A percentile compares a stretch with the other conserved stretches of the same genome.
phyloP scores from a whole-genome alignment of 345 rosid genomes.

The Populus simonii region DNA sequence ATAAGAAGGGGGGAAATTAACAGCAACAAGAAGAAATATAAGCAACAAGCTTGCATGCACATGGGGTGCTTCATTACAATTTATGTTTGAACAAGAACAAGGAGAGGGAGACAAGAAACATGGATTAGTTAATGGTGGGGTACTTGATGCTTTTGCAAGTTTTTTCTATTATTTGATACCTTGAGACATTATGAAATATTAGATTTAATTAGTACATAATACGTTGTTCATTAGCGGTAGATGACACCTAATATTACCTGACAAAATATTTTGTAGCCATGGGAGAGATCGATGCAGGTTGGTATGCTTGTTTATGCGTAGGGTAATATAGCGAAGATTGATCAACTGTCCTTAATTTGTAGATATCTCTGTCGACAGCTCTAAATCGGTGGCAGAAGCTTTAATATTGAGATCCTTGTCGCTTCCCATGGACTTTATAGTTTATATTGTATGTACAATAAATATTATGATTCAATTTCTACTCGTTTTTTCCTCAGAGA shows the following conservation, averaged over 20 bases:
- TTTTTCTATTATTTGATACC: background rate
- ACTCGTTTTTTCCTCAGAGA: too few species aligned
- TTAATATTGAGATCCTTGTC: background rate
- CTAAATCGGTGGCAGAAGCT: background rate
- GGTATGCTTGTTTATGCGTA: background rate
- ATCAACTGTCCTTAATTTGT: background rate
- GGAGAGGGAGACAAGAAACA: slow-evolving; percentile 5
- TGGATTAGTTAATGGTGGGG: slow-evolving; percentile 5
- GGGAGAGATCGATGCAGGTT: background rate
- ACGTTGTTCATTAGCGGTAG: background rate
- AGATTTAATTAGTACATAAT: background rate
- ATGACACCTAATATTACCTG: background rate
- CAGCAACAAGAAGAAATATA: background rate
- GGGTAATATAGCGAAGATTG: background rate
- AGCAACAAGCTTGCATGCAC: slow-evolving; percentile 13
- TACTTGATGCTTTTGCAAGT: background rate
- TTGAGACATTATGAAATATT: background rate
- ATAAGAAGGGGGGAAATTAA: background rate
- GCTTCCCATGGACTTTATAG: background rate
- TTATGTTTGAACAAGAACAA: background rate
- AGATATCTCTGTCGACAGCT: background rate
- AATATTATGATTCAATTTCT: too few species aligned
- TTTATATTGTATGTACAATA: too few species aligned
- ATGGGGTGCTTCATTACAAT: slow-evolving; percentile 19
- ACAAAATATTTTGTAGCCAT: background rate